Percentiles rank a stretch among this genome's conserved stretches.
These are phyloP conservation scores for Cutaneotrichosporon sp. DNA, from an alignment of 1,284 basidiomycete species.

Conservation along the genomic window DNA sequence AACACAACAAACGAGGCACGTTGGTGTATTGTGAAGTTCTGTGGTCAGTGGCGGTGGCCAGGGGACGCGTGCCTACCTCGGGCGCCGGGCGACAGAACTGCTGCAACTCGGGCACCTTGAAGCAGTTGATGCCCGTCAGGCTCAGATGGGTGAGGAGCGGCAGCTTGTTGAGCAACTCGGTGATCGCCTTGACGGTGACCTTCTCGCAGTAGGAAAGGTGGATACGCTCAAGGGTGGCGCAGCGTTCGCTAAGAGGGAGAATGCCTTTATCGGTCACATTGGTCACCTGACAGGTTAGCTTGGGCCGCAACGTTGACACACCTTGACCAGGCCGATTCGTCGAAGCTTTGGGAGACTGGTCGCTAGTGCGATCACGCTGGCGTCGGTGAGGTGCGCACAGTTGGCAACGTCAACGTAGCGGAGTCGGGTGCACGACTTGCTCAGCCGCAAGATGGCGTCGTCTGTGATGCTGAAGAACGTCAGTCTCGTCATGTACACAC, in stretches of 20 bases:
- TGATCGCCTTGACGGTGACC: conserved; percentile 86
- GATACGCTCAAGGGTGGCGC: conserved; percentile 86
- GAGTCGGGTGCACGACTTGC: conserved; percentile 84
- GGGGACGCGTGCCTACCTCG: conserved; percentile 62
- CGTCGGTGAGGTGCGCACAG: conserved; percentile 85
- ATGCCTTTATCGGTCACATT: conserved; percentile 94
- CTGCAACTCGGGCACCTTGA: conserved; percentile 82
- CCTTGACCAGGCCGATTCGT: conserved; percentile 91
- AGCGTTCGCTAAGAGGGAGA: conserved; percentile 71
- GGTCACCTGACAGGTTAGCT: conserved; percentile 61
- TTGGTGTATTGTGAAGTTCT: conserved; percentile 93
- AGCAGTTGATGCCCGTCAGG: conserved; percentile 92
- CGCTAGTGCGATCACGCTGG: conserved; percentile 89
- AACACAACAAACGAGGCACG: conserved; percentile 96
- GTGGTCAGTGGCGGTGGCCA: conserved; percentile 9
- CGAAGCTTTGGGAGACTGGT: conserved; percentile 81
- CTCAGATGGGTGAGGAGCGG: conserved; percentile 90
- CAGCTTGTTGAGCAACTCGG: conserved; percentile 84
- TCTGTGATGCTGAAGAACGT: conserved; percentile 76
- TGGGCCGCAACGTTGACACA: conserved; percentile 50
- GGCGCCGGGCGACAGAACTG: conserved; percentile 88
- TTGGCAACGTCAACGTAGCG: conserved; percentile 97
- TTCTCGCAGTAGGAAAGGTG: conserved; percentile 98
- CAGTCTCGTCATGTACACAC: not conserved
- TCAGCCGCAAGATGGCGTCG: conserved; percentile 78